Evolutionary conservation across 257 asterid genomes (phyloP).

Genomic region (Ocimum tenuiflorum): DNA sequence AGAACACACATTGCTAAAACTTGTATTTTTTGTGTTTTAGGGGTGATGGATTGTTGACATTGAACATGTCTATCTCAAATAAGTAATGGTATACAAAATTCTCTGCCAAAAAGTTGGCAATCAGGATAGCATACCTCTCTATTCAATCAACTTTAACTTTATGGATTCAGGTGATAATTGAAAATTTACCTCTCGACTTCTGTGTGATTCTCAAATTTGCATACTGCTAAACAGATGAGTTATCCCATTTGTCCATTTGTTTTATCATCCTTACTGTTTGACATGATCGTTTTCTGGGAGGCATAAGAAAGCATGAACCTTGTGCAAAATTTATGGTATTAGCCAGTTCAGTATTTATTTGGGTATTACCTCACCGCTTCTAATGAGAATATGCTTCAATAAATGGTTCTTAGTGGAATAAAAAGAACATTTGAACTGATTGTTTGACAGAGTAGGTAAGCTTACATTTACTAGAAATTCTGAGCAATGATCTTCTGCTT

Average conservation of each 20-base stretch:
- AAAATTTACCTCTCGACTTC: not conserved
- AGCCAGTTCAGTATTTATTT: not conserved
- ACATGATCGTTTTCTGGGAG: not conserved
- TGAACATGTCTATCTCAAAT: not conserved
- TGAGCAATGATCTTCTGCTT: constrained; percentile 7
- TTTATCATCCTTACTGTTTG: not conserved
- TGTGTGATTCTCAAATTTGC: not conserved
- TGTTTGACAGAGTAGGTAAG: not conserved
- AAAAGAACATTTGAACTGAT: constrained; percentile 9
- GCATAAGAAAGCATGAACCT: not conserved
- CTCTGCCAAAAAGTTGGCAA: not conserved
- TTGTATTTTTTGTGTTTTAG: not conserved
- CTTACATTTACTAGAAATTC: constrained; percentile 1
- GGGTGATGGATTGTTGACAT: not conserved
- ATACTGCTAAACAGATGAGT: not conserved
- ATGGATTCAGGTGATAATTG: not conserved
- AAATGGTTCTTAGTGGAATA: not conserved
- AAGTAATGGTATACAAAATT: not conserved
- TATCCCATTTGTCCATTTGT: not conserved
- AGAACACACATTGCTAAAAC: not conserved
- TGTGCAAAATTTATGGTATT: not conserved
- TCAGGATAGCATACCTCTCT: not conserved
- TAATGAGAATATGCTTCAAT: constrained; percentile 2
- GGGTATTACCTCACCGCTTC: not conserved
- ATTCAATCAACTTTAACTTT: not conserved